Percentiles rank a stretch among this genome's conserved stretches.
phyloP scores from a whole-genome alignment of 2,329 filamentous ascomycete species.

The Colletotrichum musicola region DNA sequence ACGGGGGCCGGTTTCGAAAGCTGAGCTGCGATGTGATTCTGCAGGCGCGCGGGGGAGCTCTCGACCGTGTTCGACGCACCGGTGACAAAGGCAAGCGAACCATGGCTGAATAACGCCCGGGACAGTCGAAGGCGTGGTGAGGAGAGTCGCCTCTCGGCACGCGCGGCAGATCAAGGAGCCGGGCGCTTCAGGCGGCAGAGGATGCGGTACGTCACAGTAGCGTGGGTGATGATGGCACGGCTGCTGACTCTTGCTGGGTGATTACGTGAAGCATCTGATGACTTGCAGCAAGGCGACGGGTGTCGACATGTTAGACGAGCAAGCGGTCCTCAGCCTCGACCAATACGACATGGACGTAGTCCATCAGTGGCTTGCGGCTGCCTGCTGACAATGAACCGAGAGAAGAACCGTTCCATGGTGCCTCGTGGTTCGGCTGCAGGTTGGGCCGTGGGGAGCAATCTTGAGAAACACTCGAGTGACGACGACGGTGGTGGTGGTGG shows the following conservation, averaged over 20 bases:
- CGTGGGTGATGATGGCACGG: neutral
- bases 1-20: neutral
- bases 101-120: constrained; percentile 12
- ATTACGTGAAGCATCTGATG: constrained; percentile 14
- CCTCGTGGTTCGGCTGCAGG: neutral
- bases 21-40: neutral
- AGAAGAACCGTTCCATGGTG: constrained; percentile 5
- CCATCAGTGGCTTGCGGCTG: neutral
- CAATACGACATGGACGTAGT: neutral
- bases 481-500: neutral
- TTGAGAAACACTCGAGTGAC: neutral
- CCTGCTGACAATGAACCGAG: constrained; percentile 13
- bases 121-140: neutral
- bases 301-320: neutral
- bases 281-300: constrained; percentile 17
- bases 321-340: constrained; percentile 10
- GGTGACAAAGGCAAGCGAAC: neutral
- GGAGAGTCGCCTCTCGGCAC: neutral
- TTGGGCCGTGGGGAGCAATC: neutral
- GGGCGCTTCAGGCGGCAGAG: constrained; percentile 18
- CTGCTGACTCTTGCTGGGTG: neutral
- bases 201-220: too few relatives aligned
- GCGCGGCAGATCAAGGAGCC: neutral
- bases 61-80: neutral
- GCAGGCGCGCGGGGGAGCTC: neutral